Evolutionary conservation across 495 filamentous ascomycete species (phyloP), one percentile per base, ranked within the genome.

Genomic region (Tuber melanosporum): DNA sequence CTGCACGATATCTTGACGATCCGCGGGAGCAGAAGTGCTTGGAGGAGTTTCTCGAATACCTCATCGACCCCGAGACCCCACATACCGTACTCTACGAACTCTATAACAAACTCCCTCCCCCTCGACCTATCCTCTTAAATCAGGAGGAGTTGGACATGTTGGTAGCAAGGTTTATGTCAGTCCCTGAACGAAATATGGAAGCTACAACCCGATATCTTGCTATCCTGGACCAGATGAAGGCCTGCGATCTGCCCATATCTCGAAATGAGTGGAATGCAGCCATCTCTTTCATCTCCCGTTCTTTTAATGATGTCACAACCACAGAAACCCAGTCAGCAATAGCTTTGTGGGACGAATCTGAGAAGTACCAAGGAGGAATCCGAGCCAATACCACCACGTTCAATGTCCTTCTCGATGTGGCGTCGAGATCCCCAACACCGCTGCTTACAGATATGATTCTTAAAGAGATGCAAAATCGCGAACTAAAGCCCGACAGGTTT

Each of bases 361-460:
- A 98, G 84, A 85, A 88, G 43, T 84, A 89, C n/a, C 26, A 66
- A 19, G 90, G 90, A 26, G 87, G 88, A 8, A 84, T 94, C n/a
- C 81, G 85, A 77, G 88, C 86, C 46, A 92, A 89, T 78, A 86
- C 88, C 46, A 90, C 92, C 17, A 95, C 94, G 3, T 97, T 98
- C 86, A 95, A 93, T 84, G 92, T 97, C 74, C 89, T 99, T 44
- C 97, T 97, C 78, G 93, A 97, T 82, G 88, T 92, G 22, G 94
- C 95, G 45, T 89, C 92, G 70, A 96, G 94, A 84, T 90, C 94
- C 2, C 90, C 91, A 36, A 94, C 95, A 80, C 95, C 92, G 74
- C 85, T 85, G 3, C 89, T 98, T 52, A 94, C 93, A 1, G 92
- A 97, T 80, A 92, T 93, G 85, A 88, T 98, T 19, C 88, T 94